phyloP scores from a whole-genome alignment of 106 monocot genomes.

The Dendrobium chrysotoxum region DNA sequence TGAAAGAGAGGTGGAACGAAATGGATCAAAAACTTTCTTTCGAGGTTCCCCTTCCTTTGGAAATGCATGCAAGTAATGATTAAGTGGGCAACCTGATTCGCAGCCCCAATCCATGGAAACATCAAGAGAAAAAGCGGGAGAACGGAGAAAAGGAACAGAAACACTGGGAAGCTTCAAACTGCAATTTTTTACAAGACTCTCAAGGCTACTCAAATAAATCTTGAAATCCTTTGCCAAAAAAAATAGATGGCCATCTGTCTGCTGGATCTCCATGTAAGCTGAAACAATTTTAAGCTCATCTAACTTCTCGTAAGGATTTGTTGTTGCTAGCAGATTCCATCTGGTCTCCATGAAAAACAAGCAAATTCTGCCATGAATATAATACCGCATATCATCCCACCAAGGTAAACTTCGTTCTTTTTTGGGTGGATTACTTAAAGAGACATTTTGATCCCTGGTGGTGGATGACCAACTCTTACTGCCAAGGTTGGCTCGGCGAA shows the following conservation, averaged over 20 bases:
- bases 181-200: conserved; percentile 61
- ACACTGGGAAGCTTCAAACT: conserved; percentile 50
- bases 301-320: conserved; percentile 80
- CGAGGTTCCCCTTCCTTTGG: conserved; percentile 73
- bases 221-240: conserved; percentile 64
- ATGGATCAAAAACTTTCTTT: conserved; percentile 78
- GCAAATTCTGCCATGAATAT: conserved; percentile 78
- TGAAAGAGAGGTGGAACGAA: conserved; percentile 90
- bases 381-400: conserved; percentile 99
- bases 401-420: conserved; percentile 94
- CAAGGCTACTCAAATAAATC: conserved; percentile 63
- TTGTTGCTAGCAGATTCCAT: conserved; percentile 76
- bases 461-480: conserved; percentile 21
- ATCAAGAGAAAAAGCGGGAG: conserved; percentile 72
- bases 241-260: conserved; percentile 76
- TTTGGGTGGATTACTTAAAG: conserved; percentile 44
- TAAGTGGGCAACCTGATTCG: conserved; percentile 79
- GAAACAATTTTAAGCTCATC: conserved; percentile 68
- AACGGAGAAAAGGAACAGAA: conserved; percentile 51
- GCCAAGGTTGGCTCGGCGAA: conserved; percentile 85
- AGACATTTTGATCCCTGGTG: not conserved
- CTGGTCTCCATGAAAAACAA: conserved; percentile 61
- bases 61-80: conserved; percentile 92
- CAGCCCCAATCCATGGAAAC: conserved; percentile 92
- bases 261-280: conserved; percentile 77